These are phyloP conservation scores for Fusarium albidum DNA, from an alignment of 2,329 filamentous ascomycete genomes.

Conservation along the genomic window DNA sequence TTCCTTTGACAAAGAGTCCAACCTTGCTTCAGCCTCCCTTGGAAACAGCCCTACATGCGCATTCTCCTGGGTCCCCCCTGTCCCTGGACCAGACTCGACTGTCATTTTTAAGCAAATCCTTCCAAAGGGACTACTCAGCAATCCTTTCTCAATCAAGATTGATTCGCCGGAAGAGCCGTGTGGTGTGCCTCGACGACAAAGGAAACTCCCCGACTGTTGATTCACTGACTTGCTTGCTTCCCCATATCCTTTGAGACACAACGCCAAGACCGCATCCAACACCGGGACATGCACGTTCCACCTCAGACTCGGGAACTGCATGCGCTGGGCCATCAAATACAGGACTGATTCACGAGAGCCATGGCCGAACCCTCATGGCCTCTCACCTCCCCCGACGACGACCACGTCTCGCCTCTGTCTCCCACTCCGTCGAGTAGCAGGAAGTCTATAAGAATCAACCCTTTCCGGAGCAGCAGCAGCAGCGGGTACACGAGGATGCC, in stretches of 20 bases:
- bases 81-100: slow-evolving; percentile 7
- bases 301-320: no score
- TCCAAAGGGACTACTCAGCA: slow-evolving; percentile 16
- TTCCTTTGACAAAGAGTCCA: slow-evolving; percentile 1
- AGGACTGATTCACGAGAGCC: no score
- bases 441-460: slow-evolving; percentile 20
- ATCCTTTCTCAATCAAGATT: slow-evolving; percentile 7
- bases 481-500: slow-evolving; percentile 36
- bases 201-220: no score
- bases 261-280: no score
- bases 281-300: no score
- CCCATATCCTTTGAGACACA: no score
- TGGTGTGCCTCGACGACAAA: no score
- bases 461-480: slow-evolving; percentile 33
- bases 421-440: slow-evolving; percentile 17
- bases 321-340: no score
- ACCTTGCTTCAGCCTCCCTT: slow-evolving; percentile 22
- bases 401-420: slow-evolving; percentile 12
- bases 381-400: slow-evolving; percentile 15
- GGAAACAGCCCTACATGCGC: slow-evolving; percentile 26
- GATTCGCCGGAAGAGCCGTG: no score
- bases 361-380: slow-evolving; percentile 32
- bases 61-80: slow-evolving; percentile 3
- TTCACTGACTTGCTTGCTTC: no score
- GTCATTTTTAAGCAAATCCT: not conserved